Evolutionary conservation across 1,284 basidiomycete species (phyloP), one percentile per base, ranked within the genome.

Genomic region (Heterobasidion occidentale): DNA sequence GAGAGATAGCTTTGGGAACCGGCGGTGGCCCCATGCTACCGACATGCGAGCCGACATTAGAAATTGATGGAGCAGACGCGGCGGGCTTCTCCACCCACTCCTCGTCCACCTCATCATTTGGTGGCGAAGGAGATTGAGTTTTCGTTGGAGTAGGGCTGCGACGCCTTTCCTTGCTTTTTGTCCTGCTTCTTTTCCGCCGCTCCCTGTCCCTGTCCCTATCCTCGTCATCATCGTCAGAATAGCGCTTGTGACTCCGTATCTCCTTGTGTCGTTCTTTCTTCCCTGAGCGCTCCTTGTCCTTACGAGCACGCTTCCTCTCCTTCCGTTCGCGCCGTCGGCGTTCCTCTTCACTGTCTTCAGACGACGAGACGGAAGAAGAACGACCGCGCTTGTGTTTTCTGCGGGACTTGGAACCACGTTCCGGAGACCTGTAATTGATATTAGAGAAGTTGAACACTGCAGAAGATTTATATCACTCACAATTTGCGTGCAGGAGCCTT

Each of bases 71-170:
- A 2, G 61, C 61, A 1, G 72, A 70, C 44, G 71, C 67, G 15
- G 74, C 65, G 0, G 80, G 75, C 61, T 83, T 84, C 66, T 90
- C 89, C 33, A 92, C 84, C 81, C 90, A 92, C 46, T 84, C 80
- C 27, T 79, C 85, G 14, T 83, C 83, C 27, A 78, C 84, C 15
- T 83, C 83, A 15, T 51, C 51, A 14, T 48, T 35, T 5, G 3
- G 27, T 27, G 27, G 27, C 27, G 27, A 27, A 5, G 4, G 27
- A 27, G 27, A 27, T 27, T 4, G 27, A 5, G 27, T 27, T 27
- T 27, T 27, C 4, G 27, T 27, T 27, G 5, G 27, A 27, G 27
- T 27, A 6, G 27, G 27, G 27, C 27, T 27, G 27, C 27, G 27
- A 5, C 27, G 27, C 27, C 27, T 71, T 36, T 69, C 71, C 36